Percentiles rank a stretch among this genome's conserved stretches.
These are phyloP conservation scores for Xylariomycetidae sp. DNA, from an alignment of 2,329 filamentous ascomycete genomes.

Conservation along the genomic window DNA sequence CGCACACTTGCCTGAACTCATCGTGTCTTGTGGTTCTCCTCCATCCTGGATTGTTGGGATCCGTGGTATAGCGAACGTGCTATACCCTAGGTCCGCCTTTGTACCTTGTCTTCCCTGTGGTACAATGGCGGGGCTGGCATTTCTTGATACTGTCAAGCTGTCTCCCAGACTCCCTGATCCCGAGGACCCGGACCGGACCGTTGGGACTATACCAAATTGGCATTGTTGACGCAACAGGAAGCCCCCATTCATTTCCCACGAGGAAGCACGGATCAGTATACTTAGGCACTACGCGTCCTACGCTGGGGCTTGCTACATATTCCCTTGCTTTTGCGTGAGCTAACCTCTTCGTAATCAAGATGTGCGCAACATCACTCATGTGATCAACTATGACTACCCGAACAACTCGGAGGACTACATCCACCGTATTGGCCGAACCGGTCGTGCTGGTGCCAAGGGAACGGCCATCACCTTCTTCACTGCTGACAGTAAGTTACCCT, in stretches of 20 bases:
- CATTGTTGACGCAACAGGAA: conserved; percentile 54
- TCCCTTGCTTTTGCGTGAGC: conserved; percentile 56
- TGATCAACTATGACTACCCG: conserved; percentile 99
- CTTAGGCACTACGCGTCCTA: conserved; percentile 40
- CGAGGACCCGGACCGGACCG: conserved; percentile 48
- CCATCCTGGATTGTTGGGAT: conserved; percentile 79
- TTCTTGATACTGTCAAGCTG: conserved; percentile 72
- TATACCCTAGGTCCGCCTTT: conserved; percentile 73
- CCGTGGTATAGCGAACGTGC: conserved; percentile 64
- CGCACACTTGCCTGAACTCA: conserved; percentile 88
- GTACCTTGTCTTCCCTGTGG: conserved; percentile 54
- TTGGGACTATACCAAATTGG: conserved; percentile 45
- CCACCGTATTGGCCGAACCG: conserved; percentile 92
- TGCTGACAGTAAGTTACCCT: conserved; percentile 80
- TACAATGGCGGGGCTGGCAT: conserved; percentile 76
- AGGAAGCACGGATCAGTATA: conserved; percentile 48
- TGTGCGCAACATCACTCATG: conserved; percentile 99
- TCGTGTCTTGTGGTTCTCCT: conserved; percentile 76
- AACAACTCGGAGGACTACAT: conserved; percentile 99
- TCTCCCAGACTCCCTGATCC: conserved; percentile 52
- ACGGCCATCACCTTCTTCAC: conserved; percentile 98
- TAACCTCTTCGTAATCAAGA: conserved; percentile 78
- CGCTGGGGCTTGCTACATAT: conserved; percentile 60
- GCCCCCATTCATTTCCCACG: conserved; percentile 52
- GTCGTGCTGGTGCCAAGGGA: conserved; percentile 87